These are phyloP conservation scores for Paecilomyces sp. DNA, from an alignment of 2,329 filamentous ascomycete genomes.

Conservation along the genomic window DNA sequence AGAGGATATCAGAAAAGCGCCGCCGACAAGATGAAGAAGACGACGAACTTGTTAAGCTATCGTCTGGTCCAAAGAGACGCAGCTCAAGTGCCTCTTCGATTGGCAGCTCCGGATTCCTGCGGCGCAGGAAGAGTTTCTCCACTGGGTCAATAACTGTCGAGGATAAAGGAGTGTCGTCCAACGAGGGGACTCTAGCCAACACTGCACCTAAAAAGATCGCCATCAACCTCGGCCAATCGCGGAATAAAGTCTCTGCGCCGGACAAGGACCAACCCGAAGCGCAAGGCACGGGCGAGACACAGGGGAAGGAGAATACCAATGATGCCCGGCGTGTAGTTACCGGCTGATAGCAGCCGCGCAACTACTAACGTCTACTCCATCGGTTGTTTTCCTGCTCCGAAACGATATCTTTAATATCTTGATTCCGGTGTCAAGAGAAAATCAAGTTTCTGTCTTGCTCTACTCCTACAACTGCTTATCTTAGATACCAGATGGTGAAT, in stretches of 20 bases:
- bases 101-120: slow-evolving; percentile 22
- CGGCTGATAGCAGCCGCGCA: not conserved
- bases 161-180: slow-evolving; percentile 16
- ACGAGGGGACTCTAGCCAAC: slow-evolving; percentile 4
- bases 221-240: slow-evolving; percentile 28
- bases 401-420: not conserved
- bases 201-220: slow-evolving; percentile 31
- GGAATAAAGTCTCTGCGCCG: slow-evolving; percentile 12
- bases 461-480: slow-evolving; percentile 12
- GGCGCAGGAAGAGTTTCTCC: slow-evolving; percentile 26
- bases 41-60: slow-evolving; percentile 80
- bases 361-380: not conserved
- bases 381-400: not conserved
- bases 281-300: not conserved
- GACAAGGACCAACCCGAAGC: slow-evolving; percentile 7
- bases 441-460: slow-evolving; percentile 6
- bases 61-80: slow-evolving; percentile 42
- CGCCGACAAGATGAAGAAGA: slow-evolving; percentile 83
- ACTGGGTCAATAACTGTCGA: slow-evolving; percentile 15
- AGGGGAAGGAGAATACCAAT: not conserved
- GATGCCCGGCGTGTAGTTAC: not conserved
- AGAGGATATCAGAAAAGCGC: slow-evolving; percentile 80
- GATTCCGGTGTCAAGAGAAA: not conserved
- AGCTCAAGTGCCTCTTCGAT: slow-evolving; percentile 34
- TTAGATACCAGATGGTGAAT: slow-evolving; percentile 19